Evolutionary conservation across 2,329 filamentous ascomycete species (phyloP).

Genomic region (Ceratocystis huliohia): DNA sequence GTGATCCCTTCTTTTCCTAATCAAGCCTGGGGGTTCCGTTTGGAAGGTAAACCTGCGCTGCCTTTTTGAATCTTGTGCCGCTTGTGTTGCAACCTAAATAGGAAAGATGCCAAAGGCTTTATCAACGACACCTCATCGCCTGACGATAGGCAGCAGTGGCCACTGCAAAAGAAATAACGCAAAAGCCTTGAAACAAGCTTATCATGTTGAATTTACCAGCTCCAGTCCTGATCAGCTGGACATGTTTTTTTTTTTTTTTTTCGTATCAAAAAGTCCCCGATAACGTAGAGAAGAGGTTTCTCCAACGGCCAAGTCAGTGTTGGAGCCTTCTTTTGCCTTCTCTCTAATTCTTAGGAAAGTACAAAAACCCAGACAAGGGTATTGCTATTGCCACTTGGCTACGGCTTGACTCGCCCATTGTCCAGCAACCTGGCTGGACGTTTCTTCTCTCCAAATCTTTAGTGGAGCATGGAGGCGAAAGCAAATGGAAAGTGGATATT

Average conservation of each 20-base stretch:
- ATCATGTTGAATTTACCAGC: no score
- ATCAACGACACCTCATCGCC: neutral
- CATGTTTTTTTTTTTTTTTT: no score
- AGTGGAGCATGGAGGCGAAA: slow-evolving; percentile 5
- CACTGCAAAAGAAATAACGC: neutral
- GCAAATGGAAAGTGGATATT: neutral
- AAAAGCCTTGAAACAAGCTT: neutral
- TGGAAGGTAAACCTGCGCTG: neutral
- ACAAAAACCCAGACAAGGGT: neutral
- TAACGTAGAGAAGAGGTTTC: neutral
- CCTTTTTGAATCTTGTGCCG: neutral
- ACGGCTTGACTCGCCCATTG: neutral
- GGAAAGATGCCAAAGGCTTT: slow-evolving; percentile 5
- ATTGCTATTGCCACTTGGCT: slow-evolving; percentile 1
- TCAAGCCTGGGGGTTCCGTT: neutral
- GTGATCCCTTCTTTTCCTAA: slow-evolving; percentile 10
- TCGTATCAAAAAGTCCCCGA: no score
- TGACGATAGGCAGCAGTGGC: neutral
- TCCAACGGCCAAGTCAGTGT: neutral
- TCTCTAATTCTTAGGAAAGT: neutral
- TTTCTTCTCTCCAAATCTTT: neutral
- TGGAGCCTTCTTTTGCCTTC: neutral
- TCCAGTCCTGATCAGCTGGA: no score
- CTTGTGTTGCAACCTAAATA: slow-evolving; percentile 4
- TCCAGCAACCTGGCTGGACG: neutral